Conservation (phyloP, 73 alveolate species). For the Paramecium biaurelia region DNA sequence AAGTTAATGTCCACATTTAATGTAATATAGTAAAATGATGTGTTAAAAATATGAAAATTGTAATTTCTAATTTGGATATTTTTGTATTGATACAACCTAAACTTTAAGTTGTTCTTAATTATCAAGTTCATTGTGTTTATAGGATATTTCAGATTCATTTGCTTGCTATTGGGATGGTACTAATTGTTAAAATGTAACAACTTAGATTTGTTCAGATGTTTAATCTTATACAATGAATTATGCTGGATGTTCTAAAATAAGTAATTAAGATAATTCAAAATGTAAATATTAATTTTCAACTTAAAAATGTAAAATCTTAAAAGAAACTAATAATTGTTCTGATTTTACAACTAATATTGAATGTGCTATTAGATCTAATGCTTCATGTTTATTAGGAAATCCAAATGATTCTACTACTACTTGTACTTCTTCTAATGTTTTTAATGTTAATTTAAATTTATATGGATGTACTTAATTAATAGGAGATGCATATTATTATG, state of each 20-base stretch:
- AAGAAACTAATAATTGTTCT: neutral
- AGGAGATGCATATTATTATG: neutral
- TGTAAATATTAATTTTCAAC: neutral
- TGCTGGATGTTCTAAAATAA: neutral
- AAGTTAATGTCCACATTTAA: conserved; percentile 15
- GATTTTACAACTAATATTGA: neutral
- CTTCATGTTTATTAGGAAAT: neutral
- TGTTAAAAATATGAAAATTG: neutral
- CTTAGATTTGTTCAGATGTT: neutral
- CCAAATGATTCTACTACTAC: neutral
- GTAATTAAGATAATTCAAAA: neutral
- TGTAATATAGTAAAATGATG: neutral
- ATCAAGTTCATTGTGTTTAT: neutral
- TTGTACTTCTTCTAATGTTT: neutral
- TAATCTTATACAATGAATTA: neutral
- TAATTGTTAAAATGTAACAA: neutral
- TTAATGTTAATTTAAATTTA: neutral
- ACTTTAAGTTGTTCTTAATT: neutral
- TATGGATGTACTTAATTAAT: neutral
- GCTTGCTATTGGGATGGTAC: neutral
- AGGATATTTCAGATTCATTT: neutral
- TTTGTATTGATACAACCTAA: neutral
- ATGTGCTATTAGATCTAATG: neutral
- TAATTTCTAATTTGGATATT: neutral
- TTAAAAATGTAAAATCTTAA: neutral